Evolutionary conservation across 2,329 filamentous ascomycete genomes (phyloP), one percentile per base, ranked within the genome.

Genomic region (Arthrobotrys pseudoclavata): DNA sequence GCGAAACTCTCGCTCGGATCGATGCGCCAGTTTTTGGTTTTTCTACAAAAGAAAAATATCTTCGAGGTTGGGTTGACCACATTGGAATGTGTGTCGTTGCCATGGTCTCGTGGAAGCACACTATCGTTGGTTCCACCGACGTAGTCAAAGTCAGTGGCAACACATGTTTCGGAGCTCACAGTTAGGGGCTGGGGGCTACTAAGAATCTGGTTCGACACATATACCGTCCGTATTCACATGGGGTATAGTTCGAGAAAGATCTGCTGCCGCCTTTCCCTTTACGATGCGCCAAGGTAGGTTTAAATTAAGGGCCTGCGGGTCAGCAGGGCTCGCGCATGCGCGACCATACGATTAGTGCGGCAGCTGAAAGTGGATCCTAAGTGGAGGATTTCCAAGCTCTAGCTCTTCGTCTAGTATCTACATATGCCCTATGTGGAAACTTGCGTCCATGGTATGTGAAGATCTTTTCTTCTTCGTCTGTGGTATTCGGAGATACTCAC

Each of bases 261-360:
- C 24, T 29, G 40, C 13, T 48, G 50, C 31, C 24, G 20, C 22
- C 24, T 68, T 22, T 18, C 50, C 29, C 0, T 57, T 57, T 57
- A 31, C 3, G 31, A 15, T 10, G 40, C 22, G 50, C 34, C 22
- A 60, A 60, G 50, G 13, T n/a, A 29, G 10, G 7, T 66, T 68
- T 68, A 68, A 47, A 57, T 68, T 68, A 68, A 68, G 50, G 50
- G 12, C 40, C 24, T 40, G 48, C 64, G 45, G 64, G 48, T 40
- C 18, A 31, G 13, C 20, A 68, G 64, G 63, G 18, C 52, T 67
- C 34, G 63, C 63, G 40, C 40, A 50, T 47, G 42, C 60, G 22
- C 26, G 24, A 63, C 60, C 40, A 47, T 48, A 48, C 24, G 60
- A 48, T 48, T 48, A 48, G 40, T 48, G 40, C 24, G 60, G 37